Conservation (phyloP, 192 early-diverging fungal species). For the Rhizophagus prolifer region DNA sequence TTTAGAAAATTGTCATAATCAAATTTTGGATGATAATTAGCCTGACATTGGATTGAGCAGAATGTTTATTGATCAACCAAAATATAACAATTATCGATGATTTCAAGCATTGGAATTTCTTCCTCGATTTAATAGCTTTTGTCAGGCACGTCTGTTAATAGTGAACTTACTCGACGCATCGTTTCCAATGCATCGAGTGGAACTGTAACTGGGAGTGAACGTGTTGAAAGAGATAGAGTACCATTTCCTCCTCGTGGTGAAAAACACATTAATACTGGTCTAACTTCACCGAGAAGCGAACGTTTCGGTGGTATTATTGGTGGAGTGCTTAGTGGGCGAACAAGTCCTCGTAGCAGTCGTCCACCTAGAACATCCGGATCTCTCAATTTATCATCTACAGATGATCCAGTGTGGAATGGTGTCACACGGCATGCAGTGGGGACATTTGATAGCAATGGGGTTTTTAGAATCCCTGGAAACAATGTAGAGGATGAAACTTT, state of each 20-base stretch:
- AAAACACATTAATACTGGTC: constrained; percentile 11
- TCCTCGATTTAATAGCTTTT: constrained; percentile 6
- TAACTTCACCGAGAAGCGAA: constrained; percentile 29
- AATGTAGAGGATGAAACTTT: constrained; percentile 45
- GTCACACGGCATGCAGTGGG: constrained; percentile 59
- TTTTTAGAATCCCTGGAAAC: constrained; percentile 58
- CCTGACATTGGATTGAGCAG: not conserved
- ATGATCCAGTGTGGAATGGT: constrained; percentile 51
- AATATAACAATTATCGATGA: constrained; percentile 1
- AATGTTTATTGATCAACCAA: too few species aligned
- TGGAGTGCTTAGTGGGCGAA: constrained; percentile 21
- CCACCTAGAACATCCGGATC: constrained; percentile 19
- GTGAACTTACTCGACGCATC: constrained; percentile 49
- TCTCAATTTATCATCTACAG: constrained; percentile 31
- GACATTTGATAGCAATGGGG: constrained; percentile 67
- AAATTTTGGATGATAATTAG: not conserved
- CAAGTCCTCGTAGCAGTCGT: constrained; percentile 13
- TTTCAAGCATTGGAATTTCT: not conserved
- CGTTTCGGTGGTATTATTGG: constrained; percentile 27
- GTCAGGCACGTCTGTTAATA: constrained; percentile 46
- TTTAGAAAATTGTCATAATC: not conserved
- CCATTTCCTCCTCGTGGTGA: constrained; percentile 18
- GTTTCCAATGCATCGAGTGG: constrained; percentile 19
- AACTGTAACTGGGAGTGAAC: constrained; percentile 18
- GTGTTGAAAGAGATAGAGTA: constrained; percentile 17